phyloP scores from a whole-genome alignment of 1,284 basidiomycete species.

The Naganishia sp. region DNA sequence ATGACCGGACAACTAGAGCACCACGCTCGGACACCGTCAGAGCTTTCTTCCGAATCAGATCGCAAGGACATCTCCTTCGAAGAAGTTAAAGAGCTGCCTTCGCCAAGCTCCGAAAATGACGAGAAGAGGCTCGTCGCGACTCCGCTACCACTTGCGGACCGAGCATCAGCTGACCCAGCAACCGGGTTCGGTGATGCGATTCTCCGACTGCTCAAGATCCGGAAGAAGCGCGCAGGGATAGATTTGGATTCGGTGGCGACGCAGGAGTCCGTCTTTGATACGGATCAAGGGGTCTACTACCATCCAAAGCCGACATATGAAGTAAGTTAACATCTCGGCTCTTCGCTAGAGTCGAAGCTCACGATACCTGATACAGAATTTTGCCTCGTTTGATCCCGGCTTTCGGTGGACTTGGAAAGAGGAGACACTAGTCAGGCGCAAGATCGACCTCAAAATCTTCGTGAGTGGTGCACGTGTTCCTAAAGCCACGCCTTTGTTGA shows the following conservation, averaged over 20 bases:
- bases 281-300: conserved; percentile 54
- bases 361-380: conserved; percentile 35
- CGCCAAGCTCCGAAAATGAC: neutral
- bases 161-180: conserved; percentile 20
- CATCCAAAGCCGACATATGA: conserved; percentile 28
- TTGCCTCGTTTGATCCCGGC: conserved; percentile 60
- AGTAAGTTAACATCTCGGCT: conserved; percentile 1
- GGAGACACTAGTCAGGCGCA: conserved; percentile 64
- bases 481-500: neutral
- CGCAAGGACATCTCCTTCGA: neutral
- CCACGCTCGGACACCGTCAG: conserved; percentile 9
- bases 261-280: conserved; percentile 61
- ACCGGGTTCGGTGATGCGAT: conserved; percentile 29
- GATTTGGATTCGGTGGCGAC: conserved; percentile 60
- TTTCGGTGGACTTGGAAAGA: conserved; percentile 71
- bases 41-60: conserved; percentile 12
- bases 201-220: conserved; percentile 24
- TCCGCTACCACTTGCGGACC: conserved; percentile 21
- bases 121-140: conserved; percentile 7
- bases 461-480: conserved; percentile 21
- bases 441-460: conserved; percentile 66
- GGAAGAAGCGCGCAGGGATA: conserved; percentile 28
- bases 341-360: neutral
- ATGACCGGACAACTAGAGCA: neutral
- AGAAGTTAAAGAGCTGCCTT: conserved; percentile 9